A percentile compares a stretch with the other conserved stretches of the same genome.
phyloP scores from a whole-genome alignment of 2,329 filamentous ascomycete genomes.

The Fusarium keratoplasticum region DNA sequence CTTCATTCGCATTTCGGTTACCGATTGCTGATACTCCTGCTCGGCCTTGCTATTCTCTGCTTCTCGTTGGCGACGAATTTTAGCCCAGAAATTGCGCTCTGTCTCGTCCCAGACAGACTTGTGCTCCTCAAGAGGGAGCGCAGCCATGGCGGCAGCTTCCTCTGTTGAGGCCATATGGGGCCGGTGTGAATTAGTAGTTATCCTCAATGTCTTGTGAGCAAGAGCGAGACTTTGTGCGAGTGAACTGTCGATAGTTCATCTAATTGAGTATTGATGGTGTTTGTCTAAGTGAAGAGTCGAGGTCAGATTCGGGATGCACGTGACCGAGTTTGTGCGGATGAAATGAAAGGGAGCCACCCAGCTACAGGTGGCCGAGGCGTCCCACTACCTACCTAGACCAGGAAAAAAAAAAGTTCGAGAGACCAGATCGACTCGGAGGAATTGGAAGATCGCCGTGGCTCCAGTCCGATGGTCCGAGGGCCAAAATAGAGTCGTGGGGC shows the following conservation, averaged over 20 bases:
- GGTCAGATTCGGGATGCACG: slow-evolving; percentile 9
- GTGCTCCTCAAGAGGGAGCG: slow-evolving; percentile 48
- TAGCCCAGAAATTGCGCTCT: slow-evolving; percentile 51
- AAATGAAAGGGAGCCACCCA: slow-evolving; percentile 3
- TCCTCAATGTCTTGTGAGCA: not conserved
- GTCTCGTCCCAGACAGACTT: slow-evolving; percentile 51
- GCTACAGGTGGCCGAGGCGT: slow-evolving; percentile 4
- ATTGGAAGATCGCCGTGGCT: slow-evolving; percentile 32
- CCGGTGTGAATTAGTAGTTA: not conserved
- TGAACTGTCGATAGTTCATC: not conserved
- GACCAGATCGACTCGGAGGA: slow-evolving; percentile 25
- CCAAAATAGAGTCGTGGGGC: slow-evolving; percentile 38
- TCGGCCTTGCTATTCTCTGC: slow-evolving; percentile 39
- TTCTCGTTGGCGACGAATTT: slow-evolving; percentile 43
- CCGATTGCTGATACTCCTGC: slow-evolving; percentile 40
- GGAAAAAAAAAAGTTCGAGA: slow-evolving; percentile 11
- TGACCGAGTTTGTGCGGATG: slow-evolving; percentile 5
- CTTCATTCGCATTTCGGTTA: slow-evolving; percentile 45
- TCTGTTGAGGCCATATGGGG: slow-evolving; percentile 38
- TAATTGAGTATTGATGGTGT: not conserved
- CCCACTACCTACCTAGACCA: slow-evolving; percentile 22
- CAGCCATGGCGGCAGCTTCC: slow-evolving; percentile 43
- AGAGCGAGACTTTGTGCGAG: not conserved
- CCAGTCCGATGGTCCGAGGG: slow-evolving; percentile 34
- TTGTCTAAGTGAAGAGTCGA: slow-evolving; percentile 18